Evolutionary conservation across 495 filamentous ascomycete genomes (phyloP), one percentile per base, ranked within the genome.

Genomic region (Aspergillus baeticus): DNA sequence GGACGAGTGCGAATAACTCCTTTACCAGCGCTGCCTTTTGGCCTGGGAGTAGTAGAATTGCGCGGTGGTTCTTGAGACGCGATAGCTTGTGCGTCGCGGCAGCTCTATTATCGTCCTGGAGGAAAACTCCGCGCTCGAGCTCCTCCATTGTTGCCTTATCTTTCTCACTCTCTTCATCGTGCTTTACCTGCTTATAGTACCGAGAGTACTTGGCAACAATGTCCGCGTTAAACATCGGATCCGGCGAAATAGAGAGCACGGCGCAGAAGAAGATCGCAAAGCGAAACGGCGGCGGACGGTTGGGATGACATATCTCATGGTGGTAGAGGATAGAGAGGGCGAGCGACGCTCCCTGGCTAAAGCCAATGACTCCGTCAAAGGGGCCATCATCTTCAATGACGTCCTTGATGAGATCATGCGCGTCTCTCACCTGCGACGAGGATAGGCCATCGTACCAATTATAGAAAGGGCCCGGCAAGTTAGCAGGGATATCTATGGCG

Each of bases 281-380:
- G 13, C 47, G 47, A 17, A 51, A 51, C 5, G 31, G 47, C n/a
- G 47, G 33, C 1, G 47, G 47, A 1, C 26, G 46, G 15, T 21
- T 5, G 45, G 26, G 45, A 49, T 34, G 45, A 10, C 15, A 1
- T 2, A 51, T 51, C 31, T 51, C 31, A 18, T 38, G 47, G n/a
- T 51, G 47, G 31, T 37, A 22, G 13, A 51, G 47, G 6, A 37
- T 37, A 14, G 47, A 51, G 3, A 51, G 47, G 47, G 47, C 47
- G n/a, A 51, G 31, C 10, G 33, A 36, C 10, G 31, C 47, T 36
- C 47, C 47, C 31, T 51, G 47, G 23, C 47, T 51, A 11, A 51
- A 37, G 33, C 47, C 47, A 38, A 51, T 51, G 7, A 51, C 33
- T 21, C 31, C 47, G 8, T 51, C 47, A 38, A 51, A 38, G 14